A percentile compares a stretch with the other conserved stretches of the same genome.
Evolutionary conservation across 2,329 filamentous ascomycete species (phyloP).

Genomic region (Aspergillus spinulosporus): DNA sequence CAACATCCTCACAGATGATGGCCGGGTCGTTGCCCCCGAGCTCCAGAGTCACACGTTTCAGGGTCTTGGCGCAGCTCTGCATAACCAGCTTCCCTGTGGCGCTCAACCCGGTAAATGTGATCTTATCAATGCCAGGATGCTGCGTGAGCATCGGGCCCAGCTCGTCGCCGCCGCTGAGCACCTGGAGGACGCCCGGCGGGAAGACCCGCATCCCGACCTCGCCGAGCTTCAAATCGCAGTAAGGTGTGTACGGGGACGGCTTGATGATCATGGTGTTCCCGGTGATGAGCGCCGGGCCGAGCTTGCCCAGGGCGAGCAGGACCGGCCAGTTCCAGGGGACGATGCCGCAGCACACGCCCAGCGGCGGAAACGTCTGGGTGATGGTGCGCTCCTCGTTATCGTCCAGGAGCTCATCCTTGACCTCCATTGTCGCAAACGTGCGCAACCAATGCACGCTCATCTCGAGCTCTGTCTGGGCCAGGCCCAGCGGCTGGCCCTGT

Average conservation of each 20-base stretch:
- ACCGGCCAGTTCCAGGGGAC: neutral
- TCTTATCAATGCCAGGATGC: slow-evolving; percentile 19
- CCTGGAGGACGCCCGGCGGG: slow-evolving; percentile 4
- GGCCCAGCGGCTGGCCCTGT: no score
- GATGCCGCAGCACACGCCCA: neutral
- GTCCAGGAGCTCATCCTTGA: no score
- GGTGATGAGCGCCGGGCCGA: slow-evolving; percentile 32
- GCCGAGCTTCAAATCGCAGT: neutral
- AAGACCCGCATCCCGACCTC: neutral
- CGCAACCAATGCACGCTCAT: no score
- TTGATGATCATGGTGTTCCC: slow-evolving; percentile 54
- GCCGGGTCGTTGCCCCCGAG: slow-evolving; percentile 44
- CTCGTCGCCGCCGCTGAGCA: slow-evolving; percentile 8
- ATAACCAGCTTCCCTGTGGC: slow-evolving; percentile 20
- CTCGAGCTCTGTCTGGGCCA: no score
- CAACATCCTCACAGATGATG: slow-evolving; percentile 11
- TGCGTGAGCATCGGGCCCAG: neutral
- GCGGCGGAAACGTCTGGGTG: neutral
- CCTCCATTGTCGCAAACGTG: no score
- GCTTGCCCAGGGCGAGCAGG: neutral
- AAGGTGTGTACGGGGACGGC: neutral
- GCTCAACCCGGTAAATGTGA: slow-evolving; percentile 20
- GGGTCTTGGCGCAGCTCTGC: slow-evolving; percentile 26
- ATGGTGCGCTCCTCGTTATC: neutral
- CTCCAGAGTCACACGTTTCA: slow-evolving; percentile 47